Conservation (phyloP, 441 rosid species). For the Gossypium lobatum region DNA sequence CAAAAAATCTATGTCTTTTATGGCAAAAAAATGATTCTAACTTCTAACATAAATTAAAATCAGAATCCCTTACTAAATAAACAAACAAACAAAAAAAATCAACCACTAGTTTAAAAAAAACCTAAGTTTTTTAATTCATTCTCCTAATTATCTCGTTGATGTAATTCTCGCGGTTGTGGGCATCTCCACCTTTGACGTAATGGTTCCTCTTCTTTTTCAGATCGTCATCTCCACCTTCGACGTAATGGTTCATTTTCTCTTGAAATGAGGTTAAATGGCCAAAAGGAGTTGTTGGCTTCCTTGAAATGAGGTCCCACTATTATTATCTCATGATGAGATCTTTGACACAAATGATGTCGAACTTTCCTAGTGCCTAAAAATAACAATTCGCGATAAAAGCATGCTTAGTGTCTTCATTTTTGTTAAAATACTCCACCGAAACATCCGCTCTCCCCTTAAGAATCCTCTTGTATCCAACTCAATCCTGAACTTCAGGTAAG, state of each 20-base stretch:
- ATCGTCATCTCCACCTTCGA: slow-evolving; percentile 75
- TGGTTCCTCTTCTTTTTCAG: too few species aligned
- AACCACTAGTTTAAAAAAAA: not conserved
- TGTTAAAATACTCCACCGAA: too few species aligned
- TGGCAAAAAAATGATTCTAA: not conserved
- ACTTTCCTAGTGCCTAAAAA: slow-evolving; percentile 49
- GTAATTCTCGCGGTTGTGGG: slow-evolving; percentile 46
- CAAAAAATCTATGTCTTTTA: not conserved
- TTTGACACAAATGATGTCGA: slow-evolving; percentile 54
- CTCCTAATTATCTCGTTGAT: slow-evolving; percentile 24
- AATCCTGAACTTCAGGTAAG: too few species aligned
- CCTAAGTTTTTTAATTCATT: slow-evolving; percentile 42
- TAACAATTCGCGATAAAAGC: not conserved
- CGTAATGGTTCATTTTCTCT: slow-evolving; percentile 73
- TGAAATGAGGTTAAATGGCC: slow-evolving; percentile 71
- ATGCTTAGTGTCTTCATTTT: too few species aligned
- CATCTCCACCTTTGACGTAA: too few species aligned
- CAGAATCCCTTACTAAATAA: not conserved
- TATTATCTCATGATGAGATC: slow-evolving; percentile 69
- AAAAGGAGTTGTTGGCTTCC: slow-evolving; percentile 71
- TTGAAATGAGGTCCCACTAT: slow-evolving; percentile 71
- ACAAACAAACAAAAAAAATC: not conserved
- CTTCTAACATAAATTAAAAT: not conserved
- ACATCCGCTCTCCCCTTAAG: too few species aligned
- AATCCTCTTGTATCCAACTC: too few species aligned